These are phyloP conservation scores for Penicillium digitatum DNA, from an alignment of 2,329 filamentous ascomycete genomes.

Conservation along the genomic window DNA sequence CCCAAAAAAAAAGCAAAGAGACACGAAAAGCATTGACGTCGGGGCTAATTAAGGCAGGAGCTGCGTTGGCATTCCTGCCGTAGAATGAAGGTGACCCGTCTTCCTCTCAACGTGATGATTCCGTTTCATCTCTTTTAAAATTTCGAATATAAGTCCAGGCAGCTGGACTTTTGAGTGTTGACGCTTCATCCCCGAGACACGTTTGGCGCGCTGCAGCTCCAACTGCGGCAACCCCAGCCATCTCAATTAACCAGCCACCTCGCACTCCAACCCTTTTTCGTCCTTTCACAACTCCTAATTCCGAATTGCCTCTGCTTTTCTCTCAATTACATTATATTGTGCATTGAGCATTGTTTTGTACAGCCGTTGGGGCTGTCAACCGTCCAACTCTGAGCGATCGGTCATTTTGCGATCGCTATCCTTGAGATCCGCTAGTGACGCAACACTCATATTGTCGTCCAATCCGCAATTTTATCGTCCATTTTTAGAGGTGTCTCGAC, in stretches of 20 bases:
- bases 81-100: neutral
- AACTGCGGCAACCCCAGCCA: constrained; percentile 36
- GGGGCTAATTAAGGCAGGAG: neutral
- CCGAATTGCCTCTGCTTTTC: neutral
- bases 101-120: neutral
- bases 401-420: constrained; percentile 15
- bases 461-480: constrained; percentile 23
- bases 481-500: constrained; percentile 44
- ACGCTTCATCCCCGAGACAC: constrained; percentile 17
- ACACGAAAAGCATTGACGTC: neutral
- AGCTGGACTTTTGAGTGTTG: neutral
- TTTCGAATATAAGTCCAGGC: neutral
- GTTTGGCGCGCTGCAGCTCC: constrained; percentile 23
- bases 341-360: constrained; percentile 4
- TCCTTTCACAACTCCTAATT: constrained; percentile 11
- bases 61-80: neutral
- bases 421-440: constrained; percentile 15
- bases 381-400: neutral
- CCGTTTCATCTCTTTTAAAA: neutral
- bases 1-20: neutral
- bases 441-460: constrained; percentile 35
- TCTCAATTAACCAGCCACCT: constrained; percentile 41
- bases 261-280: constrained; percentile 13
- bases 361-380: constrained; percentile 1
- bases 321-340: constrained; percentile 5